Base-by-base conservation (phyloP, 441 rosid species). In the Kokia cookei region DNA sequence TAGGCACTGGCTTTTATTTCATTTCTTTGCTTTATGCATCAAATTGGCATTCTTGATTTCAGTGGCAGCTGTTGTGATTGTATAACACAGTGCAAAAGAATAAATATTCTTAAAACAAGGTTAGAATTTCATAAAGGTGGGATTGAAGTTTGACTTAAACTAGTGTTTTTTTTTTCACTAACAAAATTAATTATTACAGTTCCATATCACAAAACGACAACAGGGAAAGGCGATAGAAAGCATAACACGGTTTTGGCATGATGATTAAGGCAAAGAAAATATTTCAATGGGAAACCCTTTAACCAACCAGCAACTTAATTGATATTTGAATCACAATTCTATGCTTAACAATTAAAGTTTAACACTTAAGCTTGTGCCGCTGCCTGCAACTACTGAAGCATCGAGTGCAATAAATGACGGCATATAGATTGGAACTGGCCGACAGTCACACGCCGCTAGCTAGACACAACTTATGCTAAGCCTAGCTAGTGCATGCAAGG, bases 11-110 rank as follows among this genome's bases (percentile, higher is more conserved):
- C n/a, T 9, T 64, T 19, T 47, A 5, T 40, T 64, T 29, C 12
- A 3, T 3, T 15, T 9, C 5, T 9, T 51, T 32, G 5, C 45
- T 51, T 69, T 51, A 51, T n/a, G 47, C 45, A 69, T 47, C 60
- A 40, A 69, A 51, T 51, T 51, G 27, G 61, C 61, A 51, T 51
- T 69, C 72, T 69, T 69, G 72, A 69, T 69, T 69, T 69, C 72
- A 69, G 72, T 53, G 72, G 17, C 59, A 68, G 26, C 71, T 67
- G 47, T 65, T 65, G 19, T 5, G 70, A 22, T 45, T 45, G 32
- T 47, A 51, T 14, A 19, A 51, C 22, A 51, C 47, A 51, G 11
- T n/a, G 60, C 59, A 51, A 53, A 50, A 69, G 59, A 67, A 67
- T 50, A 55, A 50, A 68, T 27, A 55, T 19, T 68, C 26, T 27